These are phyloP conservation scores for Pisolithus sp. DNA, from an alignment of 768 basidiomycete genomes.

Conservation along the genomic window DNA sequence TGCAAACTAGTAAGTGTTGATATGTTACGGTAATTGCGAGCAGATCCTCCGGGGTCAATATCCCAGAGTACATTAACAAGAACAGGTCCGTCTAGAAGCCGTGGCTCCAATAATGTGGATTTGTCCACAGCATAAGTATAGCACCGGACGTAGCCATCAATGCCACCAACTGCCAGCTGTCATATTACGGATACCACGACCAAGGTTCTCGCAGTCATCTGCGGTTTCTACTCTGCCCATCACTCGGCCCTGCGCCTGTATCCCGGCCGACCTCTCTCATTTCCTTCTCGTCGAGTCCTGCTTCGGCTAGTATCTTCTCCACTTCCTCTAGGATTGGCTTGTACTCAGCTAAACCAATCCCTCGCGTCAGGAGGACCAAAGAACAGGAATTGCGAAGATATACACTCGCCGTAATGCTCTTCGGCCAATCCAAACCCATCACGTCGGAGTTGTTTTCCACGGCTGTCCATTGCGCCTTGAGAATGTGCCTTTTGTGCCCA, in stretches of 20 bases:
- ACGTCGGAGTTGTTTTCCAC: slow-evolving; percentile 71
- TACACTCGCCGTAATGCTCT: slow-evolving; percentile 59
- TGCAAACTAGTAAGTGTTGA: too few species aligned
- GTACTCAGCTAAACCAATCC: slow-evolving; percentile 50
- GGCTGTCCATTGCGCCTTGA: slow-evolving; percentile 41
- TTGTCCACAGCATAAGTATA: too few species aligned
- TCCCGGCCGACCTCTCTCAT: slow-evolving; percentile 48
- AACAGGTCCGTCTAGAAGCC: too few species aligned
- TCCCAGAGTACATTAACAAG: too few species aligned
- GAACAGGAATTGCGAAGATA: not conserved
- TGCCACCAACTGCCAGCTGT: too few species aligned
- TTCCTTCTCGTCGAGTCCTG: slow-evolving; percentile 80
- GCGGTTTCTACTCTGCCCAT: slow-evolving; percentile 49
- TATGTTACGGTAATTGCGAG: too few species aligned
- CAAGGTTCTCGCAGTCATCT: slow-evolving; percentile 16
- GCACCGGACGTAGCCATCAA: too few species aligned
- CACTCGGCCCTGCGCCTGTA: slow-evolving; percentile 32
- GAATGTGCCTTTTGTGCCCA: slow-evolving; percentile 71
- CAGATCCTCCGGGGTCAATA: too few species aligned
- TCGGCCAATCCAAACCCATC: slow-evolving; percentile 76
- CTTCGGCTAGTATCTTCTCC: slow-evolving; percentile 75
- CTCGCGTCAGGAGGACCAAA: not conserved
- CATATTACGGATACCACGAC: not conserved
- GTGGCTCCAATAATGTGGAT: too few species aligned
- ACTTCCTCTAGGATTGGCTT: slow-evolving; percentile 80